A percentile compares a stretch with the other conserved stretches of the same genome.
Evolutionary conservation across 2,329 filamentous ascomycete genomes (phyloP).

Genomic region (Gaeumannomyces tritici): DNA sequence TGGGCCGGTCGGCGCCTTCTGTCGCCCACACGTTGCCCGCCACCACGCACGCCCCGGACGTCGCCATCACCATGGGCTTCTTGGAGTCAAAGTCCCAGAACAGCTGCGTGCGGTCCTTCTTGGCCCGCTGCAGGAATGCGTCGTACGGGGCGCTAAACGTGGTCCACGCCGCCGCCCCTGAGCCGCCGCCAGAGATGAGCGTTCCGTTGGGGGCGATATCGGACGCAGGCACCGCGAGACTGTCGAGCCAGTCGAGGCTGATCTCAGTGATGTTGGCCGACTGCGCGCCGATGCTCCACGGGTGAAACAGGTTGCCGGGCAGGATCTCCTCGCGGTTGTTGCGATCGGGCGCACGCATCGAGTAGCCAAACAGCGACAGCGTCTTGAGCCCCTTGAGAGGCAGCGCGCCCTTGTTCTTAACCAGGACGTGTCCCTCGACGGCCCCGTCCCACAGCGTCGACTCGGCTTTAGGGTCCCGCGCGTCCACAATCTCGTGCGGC

Average conservation of each 20-base stretch:
- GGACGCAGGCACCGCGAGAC: conserved; percentile 6
- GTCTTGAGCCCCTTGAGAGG: conserved; percentile 48
- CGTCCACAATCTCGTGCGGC: conserved; percentile 36
- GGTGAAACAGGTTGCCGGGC: conserved; percentile 33
- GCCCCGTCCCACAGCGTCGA: conserved; percentile 38
- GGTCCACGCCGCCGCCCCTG: conserved; percentile 35
- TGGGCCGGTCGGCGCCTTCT: conserved; percentile 49
- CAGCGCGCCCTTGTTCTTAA: conserved; percentile 63
- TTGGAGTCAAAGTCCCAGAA: conserved; percentile 37
- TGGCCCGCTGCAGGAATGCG: conserved; percentile 26
- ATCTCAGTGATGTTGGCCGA: conserved; percentile 23
- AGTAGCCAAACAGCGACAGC: conserved; percentile 50
- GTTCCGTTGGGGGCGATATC: conserved; percentile 36
- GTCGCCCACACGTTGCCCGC: conserved; percentile 50
- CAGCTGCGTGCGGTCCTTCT: conserved; percentile 44
- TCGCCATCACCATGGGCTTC: background rate
- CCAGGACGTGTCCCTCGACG: conserved; percentile 56
- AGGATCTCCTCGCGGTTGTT: conserved; percentile 49
- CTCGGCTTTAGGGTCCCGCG: conserved; percentile 32
- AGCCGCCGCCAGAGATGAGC: conserved; percentile 38
- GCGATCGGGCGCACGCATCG: conserved; percentile 36
- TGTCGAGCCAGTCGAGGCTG: conserved; percentile 37
- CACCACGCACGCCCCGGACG: conserved; percentile 46
- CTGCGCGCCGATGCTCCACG: conserved; percentile 45
- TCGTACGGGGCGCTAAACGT: conserved; percentile 30